Conservation (phyloP, 2,329 filamentous ascomycete genomes). For the Drechslera avenae region DNA sequence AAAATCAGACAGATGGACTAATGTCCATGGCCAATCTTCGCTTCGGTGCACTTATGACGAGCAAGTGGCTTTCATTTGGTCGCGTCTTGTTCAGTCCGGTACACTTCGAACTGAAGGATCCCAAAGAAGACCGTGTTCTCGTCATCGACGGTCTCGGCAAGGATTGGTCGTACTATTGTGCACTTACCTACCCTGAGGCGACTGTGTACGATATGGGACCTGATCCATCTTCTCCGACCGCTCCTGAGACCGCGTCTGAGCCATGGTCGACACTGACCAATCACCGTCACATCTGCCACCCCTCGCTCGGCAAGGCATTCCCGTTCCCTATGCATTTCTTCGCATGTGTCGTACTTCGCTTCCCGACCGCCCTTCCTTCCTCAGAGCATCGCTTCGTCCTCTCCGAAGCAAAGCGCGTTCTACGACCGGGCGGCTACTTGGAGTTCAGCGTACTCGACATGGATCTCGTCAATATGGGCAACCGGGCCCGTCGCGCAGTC, state of each 20-base stretch:
- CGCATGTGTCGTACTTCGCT: slow-evolving; percentile 75
- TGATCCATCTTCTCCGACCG: slow-evolving; percentile 29
- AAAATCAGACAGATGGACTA: slow-evolving; percentile 46
- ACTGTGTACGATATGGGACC: slow-evolving; percentile 74
- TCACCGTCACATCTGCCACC: slow-evolving; percentile 75
- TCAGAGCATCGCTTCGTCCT: slow-evolving; percentile 72
- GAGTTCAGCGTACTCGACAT: slow-evolving; percentile 79
- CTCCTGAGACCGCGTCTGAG: slow-evolving; percentile 25
- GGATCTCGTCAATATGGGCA: slow-evolving; percentile 83
- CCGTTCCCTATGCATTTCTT: slow-evolving; percentile 80
- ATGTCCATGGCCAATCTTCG: slow-evolving; percentile 73
- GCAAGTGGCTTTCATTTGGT: slow-evolving; percentile 86
- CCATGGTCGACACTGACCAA: slow-evolving; percentile 59
- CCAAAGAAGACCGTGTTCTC: slow-evolving; percentile 67
- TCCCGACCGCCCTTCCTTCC: slow-evolving; percentile 72
- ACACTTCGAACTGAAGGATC: slow-evolving; percentile 69
- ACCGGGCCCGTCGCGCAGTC: slow-evolving; percentile 69
- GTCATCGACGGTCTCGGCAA: slow-evolving; percentile 86
- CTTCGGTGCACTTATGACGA: slow-evolving; percentile 81
- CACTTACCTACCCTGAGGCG: slow-evolving; percentile 75
- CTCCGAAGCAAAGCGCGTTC: slow-evolving; percentile 75
- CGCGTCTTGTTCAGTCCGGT: slow-evolving; percentile 82
- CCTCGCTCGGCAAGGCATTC: slow-evolving; percentile 67
- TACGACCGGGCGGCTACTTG: slow-evolving; percentile 79
- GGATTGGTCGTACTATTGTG: slow-evolving; percentile 87